Base-by-base conservation (phyloP, 495 filamentous ascomycete species). In the Trichodelitschia bisporula region DNA sequence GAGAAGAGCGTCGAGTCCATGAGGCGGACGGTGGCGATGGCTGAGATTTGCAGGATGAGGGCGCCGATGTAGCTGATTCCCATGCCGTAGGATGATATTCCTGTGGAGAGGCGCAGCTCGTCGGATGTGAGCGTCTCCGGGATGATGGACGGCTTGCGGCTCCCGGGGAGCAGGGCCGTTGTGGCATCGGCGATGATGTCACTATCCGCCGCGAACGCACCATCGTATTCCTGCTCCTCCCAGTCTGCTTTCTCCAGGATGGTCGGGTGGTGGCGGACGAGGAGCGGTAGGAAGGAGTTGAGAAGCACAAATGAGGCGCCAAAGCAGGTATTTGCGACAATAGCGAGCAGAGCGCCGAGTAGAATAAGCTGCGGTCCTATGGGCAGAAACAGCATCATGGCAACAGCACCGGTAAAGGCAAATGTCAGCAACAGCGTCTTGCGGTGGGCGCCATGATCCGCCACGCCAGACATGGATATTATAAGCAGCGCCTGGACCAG, bases 401-500 rank as follows among this genome's bases (percentile, higher is more conserved):
- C 62, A 20, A 72, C 48, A 34, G 80, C 69, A 18, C 86, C 86
- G 16, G 67, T 57, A 46, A 79, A 72, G 19, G 76, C 86, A 47
- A 93, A 95, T 1, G 51, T 52, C 14, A 97, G 59, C 15, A 97
- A 54, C 10, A 97, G 62, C 21, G 62, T 69, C 52, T 97, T 97
- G 36, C 86, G 69, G 51, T 83, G 90, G 30, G 72, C 75, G 36
- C 86, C 86, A 50, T 95, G 86, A 45, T 97, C 86, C 27, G 86
- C 86, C 25, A 86, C 86, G 19, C 77, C 86, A 36, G 75, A 84
- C 64, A 97, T 91, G 33, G 79, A 89, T 35, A 97, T 74, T 18
- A 97, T 89, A 19, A 97, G 49, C 14, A 93, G 49, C 5, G 82
- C 70, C 50, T 97, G 86, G 19, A 92, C 44, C 5, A 92, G 46